A percentile compares a stretch with the other conserved stretches of the same genome.
These are phyloP conservation scores for Trichoderma gracile DNA, from an alignment of 2,329 filamentous ascomycete genomes.

Conservation along the genomic window DNA sequence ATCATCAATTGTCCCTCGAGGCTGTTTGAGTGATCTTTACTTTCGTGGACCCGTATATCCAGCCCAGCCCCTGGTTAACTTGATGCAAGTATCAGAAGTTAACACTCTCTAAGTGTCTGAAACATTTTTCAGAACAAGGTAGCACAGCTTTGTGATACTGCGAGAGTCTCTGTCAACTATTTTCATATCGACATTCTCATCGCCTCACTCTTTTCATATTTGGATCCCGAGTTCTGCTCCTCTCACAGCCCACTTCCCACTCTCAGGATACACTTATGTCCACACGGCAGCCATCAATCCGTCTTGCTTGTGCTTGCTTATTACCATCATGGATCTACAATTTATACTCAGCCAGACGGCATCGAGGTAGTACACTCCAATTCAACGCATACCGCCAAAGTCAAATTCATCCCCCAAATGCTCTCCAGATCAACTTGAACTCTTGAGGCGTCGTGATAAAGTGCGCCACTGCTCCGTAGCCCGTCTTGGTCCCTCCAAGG, in stretches of 20 bases:
- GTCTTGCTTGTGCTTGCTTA: too few species aligned
- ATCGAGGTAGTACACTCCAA: too few species aligned
- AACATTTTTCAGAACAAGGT: neutral
- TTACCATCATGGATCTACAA: too few species aligned
- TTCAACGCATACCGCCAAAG: too few species aligned
- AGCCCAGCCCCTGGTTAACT: too few species aligned
- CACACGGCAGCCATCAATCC: too few species aligned
- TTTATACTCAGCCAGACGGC: too few species aligned
- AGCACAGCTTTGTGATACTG: slow-evolving; percentile 2
- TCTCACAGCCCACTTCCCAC: neutral
- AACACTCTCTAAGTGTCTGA: neutral
- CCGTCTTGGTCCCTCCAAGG: neutral
- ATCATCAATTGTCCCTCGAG: too few species aligned
- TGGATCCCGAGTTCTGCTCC: neutral
- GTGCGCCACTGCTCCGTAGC: slow-evolving; percentile 9
- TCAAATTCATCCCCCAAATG: neutral
- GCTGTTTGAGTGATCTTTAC: too few species aligned
- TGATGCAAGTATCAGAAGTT: neutral
- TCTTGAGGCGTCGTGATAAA: neutral
- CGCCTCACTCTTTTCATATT: neutral
- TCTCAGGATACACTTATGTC: too few species aligned
- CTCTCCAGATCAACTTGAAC: neutral
- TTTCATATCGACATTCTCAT: slow-evolving; percentile 4
- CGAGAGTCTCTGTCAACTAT: neutral
- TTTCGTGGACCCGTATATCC: too few species aligned